These are phyloP conservation scores for Cladosporium colombiae DNA, from an alignment of 2,329 filamentous ascomycete genomes.

Conservation along the genomic window DNA sequence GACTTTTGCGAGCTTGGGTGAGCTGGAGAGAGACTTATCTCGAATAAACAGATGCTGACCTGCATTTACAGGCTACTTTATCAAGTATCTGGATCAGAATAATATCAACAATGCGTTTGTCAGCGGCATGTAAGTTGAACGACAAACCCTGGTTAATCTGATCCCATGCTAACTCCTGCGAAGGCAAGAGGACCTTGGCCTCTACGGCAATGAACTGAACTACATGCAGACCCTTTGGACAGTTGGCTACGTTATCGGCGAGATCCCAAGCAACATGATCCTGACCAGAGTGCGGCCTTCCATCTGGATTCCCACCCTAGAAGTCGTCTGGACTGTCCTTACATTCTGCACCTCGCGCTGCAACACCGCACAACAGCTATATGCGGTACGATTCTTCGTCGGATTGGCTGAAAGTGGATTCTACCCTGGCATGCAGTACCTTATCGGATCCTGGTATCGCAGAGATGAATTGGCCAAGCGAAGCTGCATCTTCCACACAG, in stretches of 20 bases:
- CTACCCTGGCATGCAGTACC: conserved; percentile 40
- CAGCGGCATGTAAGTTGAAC: conserved; percentile 39
- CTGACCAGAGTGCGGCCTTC: conserved; percentile 46
- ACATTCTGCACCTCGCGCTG: conserved; percentile 31
- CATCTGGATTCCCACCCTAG: conserved; percentile 41
- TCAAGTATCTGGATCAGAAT: conserved; percentile 47
- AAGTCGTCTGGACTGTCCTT: conserved; percentile 10
- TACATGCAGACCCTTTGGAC: conserved; percentile 16
- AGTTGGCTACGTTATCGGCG: conserved; percentile 51
- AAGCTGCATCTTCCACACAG: conserved; percentile 38
- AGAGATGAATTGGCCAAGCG: conserved; percentile 41
- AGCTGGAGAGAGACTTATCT: conserved; percentile 26
- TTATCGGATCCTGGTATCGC: conserved; percentile 46
- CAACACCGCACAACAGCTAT: conserved; percentile 42
- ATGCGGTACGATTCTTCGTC: conserved; percentile 43
- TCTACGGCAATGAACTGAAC: conserved; percentile 58
- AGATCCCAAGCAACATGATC: conserved; percentile 46
- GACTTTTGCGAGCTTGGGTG: conserved; percentile 51
- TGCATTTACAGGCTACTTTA: conserved; percentile 42
- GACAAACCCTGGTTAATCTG: neutral
- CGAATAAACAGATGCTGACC: neutral
- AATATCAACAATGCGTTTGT: conserved; percentile 48
- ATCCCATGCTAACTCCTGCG: conserved; percentile 39
- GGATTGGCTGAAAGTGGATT: conserved; percentile 29
- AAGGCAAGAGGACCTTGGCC: conserved; percentile 54